Base-by-base conservation (phyloP, 2,329 filamentous ascomycete species). In the Dactylonectria estremocensis region DNA sequence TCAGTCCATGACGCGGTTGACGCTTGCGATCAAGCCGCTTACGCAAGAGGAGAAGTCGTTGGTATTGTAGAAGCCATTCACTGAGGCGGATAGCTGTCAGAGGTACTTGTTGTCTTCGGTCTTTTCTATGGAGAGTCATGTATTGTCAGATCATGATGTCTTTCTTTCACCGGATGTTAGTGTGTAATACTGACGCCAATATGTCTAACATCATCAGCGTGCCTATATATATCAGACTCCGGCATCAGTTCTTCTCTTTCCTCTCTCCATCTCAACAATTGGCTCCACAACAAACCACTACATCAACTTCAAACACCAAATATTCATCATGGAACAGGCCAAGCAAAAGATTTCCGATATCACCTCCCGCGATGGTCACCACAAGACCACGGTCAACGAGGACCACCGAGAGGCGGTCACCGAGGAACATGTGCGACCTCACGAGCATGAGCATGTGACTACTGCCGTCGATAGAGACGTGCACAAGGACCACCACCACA, bases 401-500 rank as follows among this genome's bases (percentile, higher is more conserved):
- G 86, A 85, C 9, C 86, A 92, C 48, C 86, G 88, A 46, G 86
- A 88, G 0, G 86, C 88, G 13, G 86, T 93, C 3, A 84, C 85
- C 5, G 84, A 91, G 18, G 90, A 93, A 80, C 84, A 85, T 1
- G 79, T 93, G 50, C 87, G 84, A 66, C 88, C 87, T 49, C 85
- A 87, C n/a, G 79, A 86, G 46, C 90, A 92, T 62, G 89, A 93
- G 75, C 80, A 90, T n/a, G 73, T 88, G 10, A 85, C 83, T 20
- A 91, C 88, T 1, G 91, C 89, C 7, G 79, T 93, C 28, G 90
- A 93, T 76, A 88, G 87, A 72, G 91, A 93, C 73, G 83, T 93
- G 4, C 91, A 93, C 76, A 91, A 93, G 77, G 89, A 93, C 66
- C 91, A 93, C 74, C 89, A 92, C 78, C 90, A 93, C 78, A 92